These are phyloP conservation scores for Ophiostoma piceae DNA, from an alignment of 2,329 filamentous ascomycete genomes.

Conservation along the genomic window DNA sequence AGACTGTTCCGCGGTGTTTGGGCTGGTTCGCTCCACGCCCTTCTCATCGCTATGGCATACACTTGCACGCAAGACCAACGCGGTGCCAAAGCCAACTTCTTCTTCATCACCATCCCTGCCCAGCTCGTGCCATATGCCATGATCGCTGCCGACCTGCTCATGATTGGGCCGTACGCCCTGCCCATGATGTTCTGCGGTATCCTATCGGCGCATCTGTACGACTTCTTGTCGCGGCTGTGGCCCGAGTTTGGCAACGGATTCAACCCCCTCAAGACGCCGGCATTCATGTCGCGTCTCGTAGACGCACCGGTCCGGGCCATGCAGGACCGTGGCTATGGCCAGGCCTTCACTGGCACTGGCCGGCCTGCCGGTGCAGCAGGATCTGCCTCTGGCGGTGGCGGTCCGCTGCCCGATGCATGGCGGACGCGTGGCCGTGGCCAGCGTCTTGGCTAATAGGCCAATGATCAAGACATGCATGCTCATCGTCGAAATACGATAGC, in stretches of 20 bases:
- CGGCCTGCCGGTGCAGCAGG: conserved; percentile 33
- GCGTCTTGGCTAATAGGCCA: conserved; percentile 43
- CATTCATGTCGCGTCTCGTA: conserved; percentile 64
- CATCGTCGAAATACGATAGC: neutral
- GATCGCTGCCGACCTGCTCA: conserved; percentile 67
- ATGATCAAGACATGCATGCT: neutral
- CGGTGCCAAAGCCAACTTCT: conserved; percentile 68
- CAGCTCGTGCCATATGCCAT: conserved; percentile 77
- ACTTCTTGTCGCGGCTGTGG: conserved; percentile 84
- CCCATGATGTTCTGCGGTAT: conserved; percentile 70
- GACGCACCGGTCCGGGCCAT: conserved; percentile 40
- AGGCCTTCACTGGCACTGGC: conserved; percentile 40
- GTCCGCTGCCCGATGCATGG: conserved; percentile 60
- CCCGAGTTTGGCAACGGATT: conserved; percentile 80
- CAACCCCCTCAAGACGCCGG: conserved; percentile 70
- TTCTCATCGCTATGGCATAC: conserved; percentile 76
- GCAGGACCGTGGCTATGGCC: conserved; percentile 55
- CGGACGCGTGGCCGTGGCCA: conserved; percentile 56
- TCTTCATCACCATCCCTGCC: conserved; percentile 76
- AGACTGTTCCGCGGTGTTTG: conserved; percentile 50
- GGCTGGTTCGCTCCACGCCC: conserved; percentile 52
- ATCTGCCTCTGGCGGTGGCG: conserved; percentile 40
- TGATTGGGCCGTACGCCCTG: conserved; percentile 52
- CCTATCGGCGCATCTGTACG: conserved; percentile 79
- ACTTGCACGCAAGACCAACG: conserved; percentile 83